Evolutionary conservation across 2,329 filamentous ascomycete species (phyloP), one percentile per base, ranked within the genome.

Genomic region (Fusarium gaditjirri): DNA sequence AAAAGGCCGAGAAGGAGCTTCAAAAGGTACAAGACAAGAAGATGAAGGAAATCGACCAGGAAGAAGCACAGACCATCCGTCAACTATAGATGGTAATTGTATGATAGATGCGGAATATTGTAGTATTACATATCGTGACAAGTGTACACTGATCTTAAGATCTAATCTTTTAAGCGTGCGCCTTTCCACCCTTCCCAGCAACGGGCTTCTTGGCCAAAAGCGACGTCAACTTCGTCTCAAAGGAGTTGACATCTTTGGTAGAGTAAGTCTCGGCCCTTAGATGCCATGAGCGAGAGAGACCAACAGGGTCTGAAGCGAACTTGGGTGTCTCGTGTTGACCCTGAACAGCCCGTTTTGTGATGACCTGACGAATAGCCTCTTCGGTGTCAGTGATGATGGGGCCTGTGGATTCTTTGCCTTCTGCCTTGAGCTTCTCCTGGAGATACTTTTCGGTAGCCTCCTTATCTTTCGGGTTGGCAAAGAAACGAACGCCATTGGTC

Each of bases 11-110:
- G 42, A 84, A 79, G 61, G 82, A 84, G 76, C 71, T 85, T 76
- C 84, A 86, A 75, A 85, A 85, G 80, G 68, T 84, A 64, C 86
- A 87, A 81, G 85, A 87, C 64, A 87, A 87, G 80, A 83, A 85
- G 78, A 84, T 89, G 81, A 83, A 83, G 77, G 83, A 81, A 60
- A 84, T 90, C 50, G 84, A 88, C 49, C 75, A 75, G 16, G 82
- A 81, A 43, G 87, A 90, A 82, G 86, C 86, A 76, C 82, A 84
- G 76, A 79, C 82, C 6, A 70, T 87, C 31, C 83, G 83, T 74
- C 79, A 83, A 77, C 75, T 85, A 63, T 66, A 70, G 59, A 70
- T 63, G 38, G 29, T 27, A 52, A 46, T 52, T 65, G 53, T 58
- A 56, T 49, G 31, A 67, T 70, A 72, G 50, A 65, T 67, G 63